Percentiles rank a stretch among this genome's conserved stretches.
These are phyloP conservation scores for Corynespora cassiicola DNA, from an alignment of 2,329 filamentous ascomycete genomes.

Conservation along the genomic window DNA sequence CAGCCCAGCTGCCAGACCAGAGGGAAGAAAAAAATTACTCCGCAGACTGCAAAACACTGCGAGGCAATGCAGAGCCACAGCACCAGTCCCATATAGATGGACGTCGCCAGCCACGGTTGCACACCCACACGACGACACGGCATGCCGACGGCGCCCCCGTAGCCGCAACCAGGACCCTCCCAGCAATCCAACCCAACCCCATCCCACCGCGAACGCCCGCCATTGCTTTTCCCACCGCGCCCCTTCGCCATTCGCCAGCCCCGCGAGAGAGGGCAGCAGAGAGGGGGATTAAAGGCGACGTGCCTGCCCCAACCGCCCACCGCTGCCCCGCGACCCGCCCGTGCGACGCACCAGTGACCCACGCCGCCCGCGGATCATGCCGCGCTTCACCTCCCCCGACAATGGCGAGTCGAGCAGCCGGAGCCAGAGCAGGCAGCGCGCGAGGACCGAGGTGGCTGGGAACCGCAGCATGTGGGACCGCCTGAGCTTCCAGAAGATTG, in stretches of 20 bases:
- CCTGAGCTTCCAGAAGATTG: constrained; percentile 47
- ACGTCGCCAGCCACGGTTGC: constrained; percentile 37
- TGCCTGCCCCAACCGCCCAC: constrained; percentile 19
- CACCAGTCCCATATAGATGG: constrained; percentile 34
- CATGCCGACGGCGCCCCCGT: constrained; percentile 41
- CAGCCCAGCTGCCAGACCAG: no score
- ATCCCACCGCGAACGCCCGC: constrained; percentile 8
- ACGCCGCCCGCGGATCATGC: constrained; percentile 25
- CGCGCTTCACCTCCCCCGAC: constrained; percentile 30
- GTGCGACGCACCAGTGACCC: constrained; percentile 14
- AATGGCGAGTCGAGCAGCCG: constrained; percentile 32
- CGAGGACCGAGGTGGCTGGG: constrained; percentile 39
- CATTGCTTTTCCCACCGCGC: constrained; percentile 12
- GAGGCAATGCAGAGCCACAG: constrained; percentile 20
- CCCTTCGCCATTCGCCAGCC: constrained; percentile 8
- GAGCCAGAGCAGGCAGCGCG: constrained; percentile 39
- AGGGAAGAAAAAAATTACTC: constrained; percentile 1
- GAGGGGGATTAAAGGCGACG: constrained; percentile 19
- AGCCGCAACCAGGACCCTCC: constrained; percentile 19
- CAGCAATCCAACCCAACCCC: constrained; percentile 15
- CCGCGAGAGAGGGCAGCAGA: constrained; percentile 3
- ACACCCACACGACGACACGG: constrained; percentile 33
- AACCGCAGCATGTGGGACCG: constrained; percentile 46
- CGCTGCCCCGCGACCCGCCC: no score
- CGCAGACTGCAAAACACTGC: constrained; percentile 2